A percentile compares a stretch with the other conserved stretches of the same genome.
These are phyloP conservation scores for Hansenula anomala DNA, from an alignment of 1,139 yeast genomes.

Conservation along the genomic window DNA sequence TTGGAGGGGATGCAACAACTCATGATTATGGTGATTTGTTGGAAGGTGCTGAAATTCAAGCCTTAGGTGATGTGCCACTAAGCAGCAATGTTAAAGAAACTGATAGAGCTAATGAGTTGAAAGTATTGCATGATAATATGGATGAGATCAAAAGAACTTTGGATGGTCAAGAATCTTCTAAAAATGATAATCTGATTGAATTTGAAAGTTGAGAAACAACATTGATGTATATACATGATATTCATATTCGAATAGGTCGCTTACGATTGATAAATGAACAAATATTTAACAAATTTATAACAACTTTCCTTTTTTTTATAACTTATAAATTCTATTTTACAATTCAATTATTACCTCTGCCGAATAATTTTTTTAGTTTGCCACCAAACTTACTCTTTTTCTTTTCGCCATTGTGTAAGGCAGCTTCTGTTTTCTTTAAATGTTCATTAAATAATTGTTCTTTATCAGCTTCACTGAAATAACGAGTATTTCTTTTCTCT, in stretches of 20 bases:
- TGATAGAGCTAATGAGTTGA: conserved; percentile 18
- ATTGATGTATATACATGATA: not conserved
- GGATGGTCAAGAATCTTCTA: not conserved
- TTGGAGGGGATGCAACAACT: conserved; percentile 37
- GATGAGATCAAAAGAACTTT: conserved; percentile 7
- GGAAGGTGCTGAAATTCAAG: conserved; percentile 44
- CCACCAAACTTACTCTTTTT: conserved; percentile 46
- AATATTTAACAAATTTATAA: too few relatives aligned
- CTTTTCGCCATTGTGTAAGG: conserved; percentile 31
- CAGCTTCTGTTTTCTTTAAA: conserved; percentile 11
- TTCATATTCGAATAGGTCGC: too few relatives aligned
- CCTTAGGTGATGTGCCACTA: conserved; percentile 23
- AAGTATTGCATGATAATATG: conserved; percentile 16
- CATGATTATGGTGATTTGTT: conserved; percentile 43
- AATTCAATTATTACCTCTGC: conserved; percentile 26
- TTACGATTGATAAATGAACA: too few relatives aligned
- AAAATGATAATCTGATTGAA: conserved; percentile 15
- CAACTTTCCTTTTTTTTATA: not conserved
- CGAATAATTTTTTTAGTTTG: conserved; percentile 58
- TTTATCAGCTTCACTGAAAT: conserved; percentile 20
- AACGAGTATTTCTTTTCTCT: conserved; percentile 19
- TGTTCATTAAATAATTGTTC: conserved; percentile 11
- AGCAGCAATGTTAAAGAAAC: conserved; percentile 5
- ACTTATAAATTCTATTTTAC: not conserved
- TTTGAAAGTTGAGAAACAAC: conserved; percentile 14